Percentiles rank a stretch among this genome's conserved stretches.
Evolutionary conservation across 2,329 filamentous ascomycete species (phyloP).

Genomic region (Rhynchosporium agropyri): DNA sequence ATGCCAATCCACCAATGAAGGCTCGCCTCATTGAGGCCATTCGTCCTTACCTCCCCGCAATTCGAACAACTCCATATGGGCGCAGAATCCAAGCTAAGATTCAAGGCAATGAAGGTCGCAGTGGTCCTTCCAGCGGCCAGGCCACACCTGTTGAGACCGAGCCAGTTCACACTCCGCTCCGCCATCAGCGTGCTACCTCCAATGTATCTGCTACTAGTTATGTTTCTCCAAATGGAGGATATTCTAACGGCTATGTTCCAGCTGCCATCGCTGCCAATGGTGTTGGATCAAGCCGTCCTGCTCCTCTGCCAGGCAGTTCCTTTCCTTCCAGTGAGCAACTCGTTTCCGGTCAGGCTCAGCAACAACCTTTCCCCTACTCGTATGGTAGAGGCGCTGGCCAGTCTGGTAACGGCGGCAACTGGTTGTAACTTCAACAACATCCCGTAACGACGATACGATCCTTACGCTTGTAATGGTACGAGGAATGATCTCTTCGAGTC

Average conservation of each 20-base stretch:
- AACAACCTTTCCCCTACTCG: slow-evolving; percentile 36
- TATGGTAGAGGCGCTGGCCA: slow-evolving; percentile 38
- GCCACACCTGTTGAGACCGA: slow-evolving; percentile 39
- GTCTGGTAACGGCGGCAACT: slow-evolving; percentile 38
- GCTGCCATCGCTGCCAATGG: slow-evolving; percentile 31
- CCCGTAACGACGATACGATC: slow-evolving; percentile 42
- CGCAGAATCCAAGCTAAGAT: slow-evolving; percentile 94
- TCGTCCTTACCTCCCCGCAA: slow-evolving; percentile 79
- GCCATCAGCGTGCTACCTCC: slow-evolving; percentile 42
- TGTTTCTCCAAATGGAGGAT: slow-evolving; percentile 33
- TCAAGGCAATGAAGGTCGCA: slow-evolving; percentile 55
- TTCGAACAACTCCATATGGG: slow-evolving; percentile 90
- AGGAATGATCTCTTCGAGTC: slow-evolving; percentile 41
- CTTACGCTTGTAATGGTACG: slow-evolving; percentile 45
- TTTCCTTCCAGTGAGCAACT: slow-evolving; percentile 38
- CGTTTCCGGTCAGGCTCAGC: slow-evolving; percentile 27
- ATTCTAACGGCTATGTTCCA: slow-evolving; percentile 37
- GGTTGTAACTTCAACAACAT: slow-evolving; percentile 35
- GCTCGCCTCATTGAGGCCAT: slow-evolving; percentile 78
- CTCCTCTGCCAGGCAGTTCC: slow-evolving; percentile 24
- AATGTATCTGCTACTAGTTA: slow-evolving; percentile 38
- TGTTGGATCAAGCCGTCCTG: slow-evolving; percentile 28
- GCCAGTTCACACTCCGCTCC: slow-evolving; percentile 35
- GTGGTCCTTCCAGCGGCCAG: slow-evolving; percentile 39
- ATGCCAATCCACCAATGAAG: slow-evolving; percentile 74